Conservation (phyloP, 139 green algal genomes). For the Zygnema cylindricum region DNA sequence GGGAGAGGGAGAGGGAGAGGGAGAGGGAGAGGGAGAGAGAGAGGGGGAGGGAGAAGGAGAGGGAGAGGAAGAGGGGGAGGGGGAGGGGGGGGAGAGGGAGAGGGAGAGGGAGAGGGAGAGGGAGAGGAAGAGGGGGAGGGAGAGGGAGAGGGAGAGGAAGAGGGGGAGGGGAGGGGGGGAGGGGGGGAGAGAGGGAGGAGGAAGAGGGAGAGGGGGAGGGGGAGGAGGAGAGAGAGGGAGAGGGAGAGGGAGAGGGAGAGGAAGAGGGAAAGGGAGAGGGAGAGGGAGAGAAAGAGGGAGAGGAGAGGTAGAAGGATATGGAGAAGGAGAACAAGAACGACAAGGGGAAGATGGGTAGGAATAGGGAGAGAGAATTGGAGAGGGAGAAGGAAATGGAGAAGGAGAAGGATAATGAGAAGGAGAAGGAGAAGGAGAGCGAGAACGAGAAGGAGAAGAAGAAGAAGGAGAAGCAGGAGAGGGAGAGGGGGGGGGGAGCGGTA, state of each 20-base stretch:
- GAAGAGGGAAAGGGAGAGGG: neutral
- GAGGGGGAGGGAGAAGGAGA: neutral
- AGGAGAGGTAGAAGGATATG: neutral
- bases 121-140: neutral
- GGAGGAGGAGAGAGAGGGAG: neutral
- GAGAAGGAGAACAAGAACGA: neutral
- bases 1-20: no score
- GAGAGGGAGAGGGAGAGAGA: neutral
- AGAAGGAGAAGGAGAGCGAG: no score
- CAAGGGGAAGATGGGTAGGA: no score
- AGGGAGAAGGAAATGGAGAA: no score
- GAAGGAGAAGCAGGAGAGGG: no score
- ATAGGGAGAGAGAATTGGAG: no score
- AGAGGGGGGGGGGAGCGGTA: no score
- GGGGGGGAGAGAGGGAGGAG: neutral
- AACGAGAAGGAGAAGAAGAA: no score
- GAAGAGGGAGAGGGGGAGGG: neutral
- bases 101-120: conserved; percentile 3
- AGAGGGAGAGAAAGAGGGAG: conserved; percentile 5
- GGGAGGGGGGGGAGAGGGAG: neutral
- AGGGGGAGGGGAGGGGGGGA: neutral
- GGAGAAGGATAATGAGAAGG: no score
- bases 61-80: neutral
- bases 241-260: conserved; percentile 3
- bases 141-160: neutral